These are phyloP conservation scores for Microthlaspi erraticum DNA, from an alignment of 345 rosid genomes.

Conservation along the genomic window DNA sequence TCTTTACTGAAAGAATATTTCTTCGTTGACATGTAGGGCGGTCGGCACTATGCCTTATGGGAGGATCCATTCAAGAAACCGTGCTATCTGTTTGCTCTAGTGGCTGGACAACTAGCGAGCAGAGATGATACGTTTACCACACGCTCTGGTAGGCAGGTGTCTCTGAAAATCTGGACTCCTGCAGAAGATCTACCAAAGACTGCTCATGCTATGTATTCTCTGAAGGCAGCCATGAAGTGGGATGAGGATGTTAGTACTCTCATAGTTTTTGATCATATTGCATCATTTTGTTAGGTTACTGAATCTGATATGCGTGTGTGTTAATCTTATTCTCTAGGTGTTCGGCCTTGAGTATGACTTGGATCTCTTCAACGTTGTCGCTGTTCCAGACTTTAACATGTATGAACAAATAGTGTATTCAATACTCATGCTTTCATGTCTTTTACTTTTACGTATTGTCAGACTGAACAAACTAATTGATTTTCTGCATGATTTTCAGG, in stretches of 20 bases:
- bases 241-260: constrained; percentile 81
- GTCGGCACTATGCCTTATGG: constrained; percentile 90
- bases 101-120: constrained; percentile 90
- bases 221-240: constrained; percentile 99
- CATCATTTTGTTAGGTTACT: constrained; percentile 8
- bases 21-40: constrained; percentile 61
- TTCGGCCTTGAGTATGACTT: constrained; percentile 97
- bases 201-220: constrained; percentile 96
- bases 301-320: not conserved
- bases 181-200: constrained; percentile 92
- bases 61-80: constrained; percentile 99
- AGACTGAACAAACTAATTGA: constrained; percentile 24
- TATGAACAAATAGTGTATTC: constrained; percentile 46
- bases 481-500: constrained; percentile 55
- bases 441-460: constrained; percentile 9
- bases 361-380: constrained; percentile 98
- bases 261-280: not conserved
- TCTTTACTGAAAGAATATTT: constrained; percentile 28
- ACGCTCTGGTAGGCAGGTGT: constrained; percentile 80
- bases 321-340: constrained; percentile 58
- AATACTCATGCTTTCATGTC: constrained; percentile 1
- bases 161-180: constrained; percentile 93
- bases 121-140: constrained; percentile 87
- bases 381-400: constrained; percentile 99
- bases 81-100: constrained; percentile 92